phyloP scores from a whole-genome alignment of 352 stramenopile species.

The Nothophytophthora sp. region DNA sequence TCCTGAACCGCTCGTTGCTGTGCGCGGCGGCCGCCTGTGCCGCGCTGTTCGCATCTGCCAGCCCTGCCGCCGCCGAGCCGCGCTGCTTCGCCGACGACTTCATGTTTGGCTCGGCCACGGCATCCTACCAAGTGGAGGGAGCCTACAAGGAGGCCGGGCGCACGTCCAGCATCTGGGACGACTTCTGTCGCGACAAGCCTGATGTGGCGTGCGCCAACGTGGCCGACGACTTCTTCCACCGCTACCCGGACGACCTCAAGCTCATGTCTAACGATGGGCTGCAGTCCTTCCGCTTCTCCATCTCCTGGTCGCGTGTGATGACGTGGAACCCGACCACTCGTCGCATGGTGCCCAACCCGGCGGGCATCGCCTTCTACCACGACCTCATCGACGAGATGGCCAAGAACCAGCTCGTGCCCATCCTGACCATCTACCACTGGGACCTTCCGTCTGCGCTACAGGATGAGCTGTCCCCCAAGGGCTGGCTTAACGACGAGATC shows the following conservation, averaged over 20 bases:
- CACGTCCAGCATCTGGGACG: constrained; percentile 92
- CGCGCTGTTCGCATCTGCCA: background rate
- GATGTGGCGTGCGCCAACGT: constrained; percentile 86
- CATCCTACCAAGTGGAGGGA: constrained; percentile 93
- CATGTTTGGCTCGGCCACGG: constrained; percentile 87
- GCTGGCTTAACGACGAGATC: constrained; percentile 54
- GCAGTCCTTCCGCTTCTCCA: constrained; percentile 93
- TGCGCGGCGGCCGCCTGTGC: constrained; percentile 10
- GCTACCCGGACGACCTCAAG: constrained; percentile 88
- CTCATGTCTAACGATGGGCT: constrained; percentile 91
- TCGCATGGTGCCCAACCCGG: constrained; percentile 70
- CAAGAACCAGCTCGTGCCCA: constrained; percentile 74
- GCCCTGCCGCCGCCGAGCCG: constrained; percentile 9
- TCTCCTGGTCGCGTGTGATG: constrained; percentile 92
- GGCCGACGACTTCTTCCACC: constrained; percentile 93
- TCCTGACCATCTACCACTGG: constrained; percentile 95
- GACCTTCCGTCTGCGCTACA: constrained; percentile 90
- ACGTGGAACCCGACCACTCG: constrained; percentile 57
- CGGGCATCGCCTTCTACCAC: constrained; percentile 93
- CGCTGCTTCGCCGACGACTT: constrained; percentile 61
- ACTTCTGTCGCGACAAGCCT: constrained; percentile 62
- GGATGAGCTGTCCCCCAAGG: constrained; percentile 53
- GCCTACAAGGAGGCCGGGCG: constrained; percentile 70
- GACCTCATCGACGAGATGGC: constrained; percentile 86
- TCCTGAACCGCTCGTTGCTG: constrained; percentile 11